Evolutionary conservation across 2,329 filamentous ascomycete genomes (phyloP).

Genomic region (Magnaporthales sp.): DNA sequence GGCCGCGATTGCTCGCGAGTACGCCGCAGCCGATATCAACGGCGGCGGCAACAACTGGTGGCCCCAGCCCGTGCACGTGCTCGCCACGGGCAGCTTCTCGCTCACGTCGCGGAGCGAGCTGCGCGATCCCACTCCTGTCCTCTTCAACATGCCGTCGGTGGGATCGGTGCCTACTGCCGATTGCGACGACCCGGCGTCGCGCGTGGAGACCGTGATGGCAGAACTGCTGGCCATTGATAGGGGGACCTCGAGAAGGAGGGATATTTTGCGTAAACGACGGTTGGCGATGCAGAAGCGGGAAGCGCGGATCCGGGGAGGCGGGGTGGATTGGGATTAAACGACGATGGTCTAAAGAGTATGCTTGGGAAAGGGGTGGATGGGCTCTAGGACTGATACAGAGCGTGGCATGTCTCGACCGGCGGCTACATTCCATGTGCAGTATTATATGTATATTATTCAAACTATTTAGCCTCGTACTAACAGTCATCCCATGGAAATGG

Average conservation of each 20-base stretch:
- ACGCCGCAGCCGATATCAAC: neutral
- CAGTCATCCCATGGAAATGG: neutral
- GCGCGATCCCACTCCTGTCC: neutral
- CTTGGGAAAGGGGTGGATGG: neutral
- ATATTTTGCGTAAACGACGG: neutral
- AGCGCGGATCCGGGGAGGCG: neutral
- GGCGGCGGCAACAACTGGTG: neutral
- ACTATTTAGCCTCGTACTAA: neutral
- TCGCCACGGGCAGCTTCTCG: conserved; percentile 37
- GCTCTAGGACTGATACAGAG: neutral
- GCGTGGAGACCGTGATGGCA: neutral
- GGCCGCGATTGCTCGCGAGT: neutral
- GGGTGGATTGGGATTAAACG: no score
- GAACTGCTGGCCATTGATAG: neutral
- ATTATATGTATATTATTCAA: neutral
- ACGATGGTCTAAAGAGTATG: neutral
- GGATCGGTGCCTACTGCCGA: no score
- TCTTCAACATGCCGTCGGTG: neutral
- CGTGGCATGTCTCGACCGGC: neutral
- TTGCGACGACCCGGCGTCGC: neutral
- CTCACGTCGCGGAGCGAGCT: neutral
- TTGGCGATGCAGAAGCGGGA: neutral
- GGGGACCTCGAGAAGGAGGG: neutral
- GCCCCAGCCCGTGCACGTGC: conserved; percentile 15
- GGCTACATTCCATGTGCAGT: neutral